Evolutionary conservation across 2,329 filamentous ascomycete species (phyloP).

Genomic region (Akanthomyces uredinophilus): DNA sequence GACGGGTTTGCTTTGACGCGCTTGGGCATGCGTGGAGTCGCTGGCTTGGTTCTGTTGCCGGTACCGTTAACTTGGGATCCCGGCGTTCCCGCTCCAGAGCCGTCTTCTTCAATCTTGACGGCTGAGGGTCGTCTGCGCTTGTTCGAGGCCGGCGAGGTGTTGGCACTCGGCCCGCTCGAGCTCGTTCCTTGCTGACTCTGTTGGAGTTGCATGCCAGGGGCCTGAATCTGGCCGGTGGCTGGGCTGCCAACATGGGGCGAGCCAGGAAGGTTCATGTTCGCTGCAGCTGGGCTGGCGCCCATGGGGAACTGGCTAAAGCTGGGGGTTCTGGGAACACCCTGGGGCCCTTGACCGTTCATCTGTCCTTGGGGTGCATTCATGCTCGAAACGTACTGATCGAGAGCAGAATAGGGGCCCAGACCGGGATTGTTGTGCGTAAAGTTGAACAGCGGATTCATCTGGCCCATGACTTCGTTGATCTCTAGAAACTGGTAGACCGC

Average conservation of each 20-base stretch:
- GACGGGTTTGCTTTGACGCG: slow-evolving; percentile 44
- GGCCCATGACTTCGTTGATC: slow-evolving; percentile 62
- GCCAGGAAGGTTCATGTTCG: slow-evolving; percentile 57
- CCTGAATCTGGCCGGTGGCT: slow-evolving; percentile 57
- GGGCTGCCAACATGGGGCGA: slow-evolving; percentile 57
- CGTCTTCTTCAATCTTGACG: slow-evolving; percentile 54
- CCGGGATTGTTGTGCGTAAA: slow-evolving; percentile 52
- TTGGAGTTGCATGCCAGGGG: slow-evolving; percentile 61
- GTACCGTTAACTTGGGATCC: slow-evolving; percentile 46
- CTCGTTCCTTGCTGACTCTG: slow-evolving; percentile 63
- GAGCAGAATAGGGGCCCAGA: slow-evolving; percentile 51
- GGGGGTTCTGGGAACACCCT: slow-evolving; percentile 47
- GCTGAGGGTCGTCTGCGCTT: slow-evolving; percentile 54
- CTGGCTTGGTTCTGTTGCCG: slow-evolving; percentile 44
- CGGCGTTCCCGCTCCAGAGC: slow-evolving; percentile 46
- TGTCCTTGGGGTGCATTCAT: slow-evolving; percentile 36
- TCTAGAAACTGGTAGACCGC: slow-evolving; percentile 61
- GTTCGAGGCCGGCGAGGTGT: slow-evolving; percentile 58
- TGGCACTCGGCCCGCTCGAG: slow-evolving; percentile 62
- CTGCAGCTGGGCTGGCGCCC: slow-evolving; percentile 54
- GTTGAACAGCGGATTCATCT: slow-evolving; percentile 60
- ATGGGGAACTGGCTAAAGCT: slow-evolving; percentile 54
- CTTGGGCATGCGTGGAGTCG: slow-evolving; percentile 54
- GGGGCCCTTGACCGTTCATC: slow-evolving; percentile 46
- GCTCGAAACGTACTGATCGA: slow-evolving; percentile 54